Evolutionary conservation across 2,329 filamentous ascomycete genomes (phyloP), one percentile per base, ranked within the genome.

Genomic region (Didymellaceae sp.): DNA sequence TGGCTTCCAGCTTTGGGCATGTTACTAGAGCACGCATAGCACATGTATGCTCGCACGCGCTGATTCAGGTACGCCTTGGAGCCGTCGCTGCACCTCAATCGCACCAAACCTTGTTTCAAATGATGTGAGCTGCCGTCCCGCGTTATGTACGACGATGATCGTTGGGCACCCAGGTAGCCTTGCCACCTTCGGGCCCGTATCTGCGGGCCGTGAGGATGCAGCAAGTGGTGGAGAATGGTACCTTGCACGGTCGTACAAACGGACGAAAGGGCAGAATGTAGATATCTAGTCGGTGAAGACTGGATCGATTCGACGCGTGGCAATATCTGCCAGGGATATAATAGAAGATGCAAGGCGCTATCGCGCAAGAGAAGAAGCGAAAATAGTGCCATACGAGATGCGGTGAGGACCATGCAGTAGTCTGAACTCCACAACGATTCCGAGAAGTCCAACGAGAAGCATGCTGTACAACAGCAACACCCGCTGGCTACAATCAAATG

Each of bases 331-430:
- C 10, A 46, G 42, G 37, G 42, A 33, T 52, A 42, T 33, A 31
- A 14, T 46, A 46, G 42, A 52, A 42, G 21, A 51, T 32, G 41
- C 32, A 52, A 42, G 42, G 48, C 32, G 26, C 46, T 7, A 40
- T 44, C 6, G 25, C 26, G 38, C 26, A n/a, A 21, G 28, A 17
- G 3, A 17, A 38, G 32, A 33, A 40, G 18, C 32, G 26, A 42
- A 37, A 11, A 38, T 10, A 25, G 20, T 21, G 34, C 6, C n/a
- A 44, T 14, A 13, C 45, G 20, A 20, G 22, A 37, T 38, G 32
- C 17, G 16, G 9, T 26, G 25, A 24, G 6, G n/a, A 22, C 16
- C 34, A 8, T 42, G 20, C 34, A 25, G 17, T 10, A 5, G 17
- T 17, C 10, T 25, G 20, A 9, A 16, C 20, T 20, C 6, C 16